Conservation (phyloP, 2,329 filamentous ascomycete species). For the Peltaster fructicola region DNA sequence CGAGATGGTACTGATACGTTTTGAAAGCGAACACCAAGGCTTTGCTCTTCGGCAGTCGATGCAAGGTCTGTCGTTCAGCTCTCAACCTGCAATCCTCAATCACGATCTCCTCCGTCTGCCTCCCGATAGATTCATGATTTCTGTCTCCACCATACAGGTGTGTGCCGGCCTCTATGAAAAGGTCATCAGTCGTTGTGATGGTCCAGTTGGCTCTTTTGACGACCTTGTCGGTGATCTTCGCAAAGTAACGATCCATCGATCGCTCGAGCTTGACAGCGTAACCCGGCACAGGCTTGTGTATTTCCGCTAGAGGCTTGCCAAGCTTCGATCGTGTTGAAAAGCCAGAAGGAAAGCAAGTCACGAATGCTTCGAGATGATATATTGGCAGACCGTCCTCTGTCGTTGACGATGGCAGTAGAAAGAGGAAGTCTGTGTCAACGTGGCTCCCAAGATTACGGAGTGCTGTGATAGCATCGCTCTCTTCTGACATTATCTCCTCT, state of each 20-base stretch:
- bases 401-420: slow-evolving; percentile 31
- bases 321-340: slow-evolving; percentile 41
- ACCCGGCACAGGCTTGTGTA: slow-evolving; percentile 41
- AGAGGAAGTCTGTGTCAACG: slow-evolving; percentile 42
- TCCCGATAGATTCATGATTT: slow-evolving; percentile 9
- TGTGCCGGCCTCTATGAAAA: slow-evolving; percentile 25
- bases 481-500: slow-evolving; percentile 3
- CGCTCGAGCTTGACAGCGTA: slow-evolving; percentile 39
- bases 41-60: slow-evolving; percentile 35
- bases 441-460: slow-evolving; percentile 33
- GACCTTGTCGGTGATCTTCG: slow-evolving; percentile 32
- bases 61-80: slow-evolving; percentile 43
- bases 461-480: slow-evolving; percentile 19
- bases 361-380: slow-evolving; percentile 40
- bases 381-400: slow-evolving; percentile 12
- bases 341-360: slow-evolving; percentile 39
- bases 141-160: slow-evolving; percentile 26
- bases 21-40: slow-evolving; percentile 45
- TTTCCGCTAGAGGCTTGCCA: slow-evolving; percentile 32
- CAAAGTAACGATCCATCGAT: slow-evolving; percentile 46
- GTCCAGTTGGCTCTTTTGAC: slow-evolving; percentile 40
- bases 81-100: slow-evolving; percentile 31
- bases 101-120: slow-evolving; percentile 14
- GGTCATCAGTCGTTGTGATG: slow-evolving; percentile 23
- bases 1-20: slow-evolving; percentile 41